Base-by-base conservation (phyloP, 257 asterid species). In the Plectranthus barbatus region DNA sequence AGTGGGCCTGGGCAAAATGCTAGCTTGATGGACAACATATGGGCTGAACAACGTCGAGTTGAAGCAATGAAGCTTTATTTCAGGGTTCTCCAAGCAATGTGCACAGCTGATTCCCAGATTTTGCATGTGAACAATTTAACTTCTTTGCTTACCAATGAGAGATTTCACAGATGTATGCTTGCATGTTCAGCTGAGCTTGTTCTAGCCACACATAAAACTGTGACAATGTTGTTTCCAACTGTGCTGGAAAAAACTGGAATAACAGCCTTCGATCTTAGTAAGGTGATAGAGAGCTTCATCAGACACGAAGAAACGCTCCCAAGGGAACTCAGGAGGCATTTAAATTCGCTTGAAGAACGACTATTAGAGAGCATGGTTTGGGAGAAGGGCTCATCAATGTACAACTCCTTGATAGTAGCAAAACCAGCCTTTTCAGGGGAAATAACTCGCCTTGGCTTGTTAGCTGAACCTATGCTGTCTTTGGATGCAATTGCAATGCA, bases 331-430 rank as follows among this genome's bases (percentile, higher is more conserved):
- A 85, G 95, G 67, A 78, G 99, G 60, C 99, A 93, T 74, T 72
- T 93, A 66, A 93, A 90, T 82, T 87, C 97, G 46, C 85, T 93
- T 47, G 99, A 93, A 79, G 99, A 93, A 68, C 87, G 96, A 57
- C 84, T 93, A 20, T 76, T 93, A 80, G 99, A 90, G 76, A 87
- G 95, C 70, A 81, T 90, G 96, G 99, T 93, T 17, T 93, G 99
- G 99, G 99, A 93, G 69, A 93, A 87, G 66, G 97, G 97, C 60
- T 93, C 99, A 49, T 93, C 99, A 1, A 90, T 93, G 94, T 93
- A 93, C 84, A 93, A 93, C 79, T 90, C 97, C 59, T 77, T 93
- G 83, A 72, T 75, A 15, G 92, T 93, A 66, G 99, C 99, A 12
- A 78, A 79, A 72, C 94, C 99, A 45, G 68, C 84, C 52, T 86